A percentile compares a stretch with the other conserved stretches of the same genome.
These are phyloP conservation scores for Aspergillus sparsus DNA, from an alignment of 495 filamentous ascomycete genomes.

Conservation along the genomic window DNA sequence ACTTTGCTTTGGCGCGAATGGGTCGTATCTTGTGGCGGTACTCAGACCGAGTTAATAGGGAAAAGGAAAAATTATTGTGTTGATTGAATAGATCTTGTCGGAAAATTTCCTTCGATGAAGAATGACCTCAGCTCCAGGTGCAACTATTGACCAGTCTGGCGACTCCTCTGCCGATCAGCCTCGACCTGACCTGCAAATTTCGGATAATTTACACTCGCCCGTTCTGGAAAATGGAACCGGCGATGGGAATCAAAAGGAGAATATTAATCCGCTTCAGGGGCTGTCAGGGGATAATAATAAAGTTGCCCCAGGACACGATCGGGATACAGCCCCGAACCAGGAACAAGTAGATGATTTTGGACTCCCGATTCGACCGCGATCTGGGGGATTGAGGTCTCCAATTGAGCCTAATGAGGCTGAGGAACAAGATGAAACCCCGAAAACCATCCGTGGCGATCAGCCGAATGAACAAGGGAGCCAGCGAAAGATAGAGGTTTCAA, in stretches of 20 bases:
- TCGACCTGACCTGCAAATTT: constrained; percentile 10
- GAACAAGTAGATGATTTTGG: constrained; percentile 49
- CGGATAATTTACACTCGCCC: constrained; percentile 8
- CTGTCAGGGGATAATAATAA: constrained; percentile 9
- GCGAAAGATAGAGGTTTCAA: constrained; percentile 6
- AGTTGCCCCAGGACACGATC: constrained; percentile 9
- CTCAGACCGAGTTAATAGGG: constrained; percentile 22
- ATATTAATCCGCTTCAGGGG: constrained; percentile 15
- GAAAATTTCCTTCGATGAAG: constrained; percentile 25
- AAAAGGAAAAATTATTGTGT: constrained; percentile 8
- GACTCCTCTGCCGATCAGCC: constrained; percentile 26
- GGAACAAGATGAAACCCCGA: constrained; percentile 20
- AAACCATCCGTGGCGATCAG: constrained; percentile 5
- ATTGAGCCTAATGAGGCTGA: constrained; percentile 24
- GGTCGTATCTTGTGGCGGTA: constrained; percentile 20
- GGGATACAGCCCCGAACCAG: not conserved
- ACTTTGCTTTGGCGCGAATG: constrained; percentile 25
- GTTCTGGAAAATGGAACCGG: not conserved
- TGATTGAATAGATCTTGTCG: not conserved
- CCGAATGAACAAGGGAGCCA: constrained; percentile 11
- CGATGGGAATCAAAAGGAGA: constrained; percentile 25
- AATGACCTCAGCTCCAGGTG: constrained; percentile 28
- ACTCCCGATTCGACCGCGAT: constrained; percentile 42
- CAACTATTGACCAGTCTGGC: constrained; percentile 26
- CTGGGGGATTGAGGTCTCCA: constrained; percentile 20